A percentile compares a stretch with the other conserved stretches of the same genome.
Evolutionary conservation across 768 basidiomycete genomes (phyloP).

Genomic region (Coprinellus aureogranulatus): DNA sequence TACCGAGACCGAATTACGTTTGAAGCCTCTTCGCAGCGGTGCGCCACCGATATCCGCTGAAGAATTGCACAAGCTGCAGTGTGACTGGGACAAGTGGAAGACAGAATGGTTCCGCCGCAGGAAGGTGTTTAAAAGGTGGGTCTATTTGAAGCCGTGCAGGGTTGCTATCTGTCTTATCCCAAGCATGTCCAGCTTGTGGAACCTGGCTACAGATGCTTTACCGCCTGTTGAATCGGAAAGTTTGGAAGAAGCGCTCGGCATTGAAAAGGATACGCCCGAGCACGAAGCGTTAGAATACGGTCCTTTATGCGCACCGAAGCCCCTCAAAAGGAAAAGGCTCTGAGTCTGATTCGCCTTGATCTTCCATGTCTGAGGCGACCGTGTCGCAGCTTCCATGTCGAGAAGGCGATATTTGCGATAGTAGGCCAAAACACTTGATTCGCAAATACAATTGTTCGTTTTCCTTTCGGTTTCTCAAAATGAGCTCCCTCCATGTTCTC

Average conservation of each 20-base stretch:
- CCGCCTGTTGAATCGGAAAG: conserved; percentile 60
- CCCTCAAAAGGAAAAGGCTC: conserved; percentile 48
- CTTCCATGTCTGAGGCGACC: conserved; percentile 20
- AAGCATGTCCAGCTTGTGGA: conserved; percentile 64
- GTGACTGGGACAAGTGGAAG: conserved; percentile 78
- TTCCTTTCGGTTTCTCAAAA: too few relatives aligned
- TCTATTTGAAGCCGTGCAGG: conserved; percentile 26
- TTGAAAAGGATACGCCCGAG: conserved; percentile 75
- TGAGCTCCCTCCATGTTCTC: too few relatives aligned
- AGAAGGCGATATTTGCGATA: too few relatives aligned
- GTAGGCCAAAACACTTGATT: too few relatives aligned
- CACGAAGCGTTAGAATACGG: conserved; percentile 64
- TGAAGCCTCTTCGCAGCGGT: conserved; percentile 67
- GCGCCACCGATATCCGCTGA: conserved; percentile 65
- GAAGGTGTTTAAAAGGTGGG: conserved; percentile 76
- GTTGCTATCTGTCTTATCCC: neutral
- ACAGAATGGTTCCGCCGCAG: conserved; percentile 75
- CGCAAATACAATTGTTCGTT: too few relatives aligned
- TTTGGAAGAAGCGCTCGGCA: conserved; percentile 78
- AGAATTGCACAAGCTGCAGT: conserved; percentile 66
- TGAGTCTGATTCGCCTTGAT: neutral
- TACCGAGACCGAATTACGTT: conserved; percentile 42
- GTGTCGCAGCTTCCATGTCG: conserved; percentile 8
- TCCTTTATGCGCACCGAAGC: conserved; percentile 48
- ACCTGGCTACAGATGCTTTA: conserved; percentile 63